Base-by-base conservation (phyloP, 140 eudicot species). In the Bidens hawaiensis region DNA sequence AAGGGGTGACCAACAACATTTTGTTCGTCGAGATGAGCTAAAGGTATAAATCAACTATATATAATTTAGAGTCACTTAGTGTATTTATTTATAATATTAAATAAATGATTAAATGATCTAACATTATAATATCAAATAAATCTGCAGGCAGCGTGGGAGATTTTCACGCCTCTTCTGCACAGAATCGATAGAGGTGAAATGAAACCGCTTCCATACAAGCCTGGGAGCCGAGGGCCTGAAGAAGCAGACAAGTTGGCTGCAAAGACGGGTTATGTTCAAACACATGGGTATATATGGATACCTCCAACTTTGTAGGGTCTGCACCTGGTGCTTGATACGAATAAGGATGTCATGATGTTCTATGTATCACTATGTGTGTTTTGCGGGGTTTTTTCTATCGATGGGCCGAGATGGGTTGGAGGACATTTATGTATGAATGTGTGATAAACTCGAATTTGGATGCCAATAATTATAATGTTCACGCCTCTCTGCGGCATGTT, bases 1-100 rank as follows among this genome's bases (percentile, higher is more conserved):
- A 63, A 82, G 90, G 70, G 98, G 98, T 7, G 98, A 91, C 67
- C 98, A 91, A 49, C 98, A 91, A 61, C 98, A 91, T 78, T 91
- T 91, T 70, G 98, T 91, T 54, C 95, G 98, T 18, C 71, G 98
- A 79, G 98, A 91, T 63, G 98, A 91, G 79, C 67, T 91, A 38
- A 91, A 80, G 98, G 98, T 84, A 87, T 27, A 26, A 25, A 27
- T 30, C n/a, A 62, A 62, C n/a, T n/a, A 8, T n/a, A n/a, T n/a
- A n/a, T n/a, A n/a, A n/a, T n/a, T n/a, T n/a, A n/a, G n/a, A n/a
- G n/a, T n/a, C n/a, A n/a, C n/a, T n/a, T n/a, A n/a, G n/a, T n/a
- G n/a, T n/a, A n/a, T n/a, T n/a, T n/a, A n/a, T n/a, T n/a, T n/a
- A n/a, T n/a, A n/a, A n/a, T n/a, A n/a, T n/a, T n/a, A n/a, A 36